Evolutionary conservation across 192 early-diverging fungal genomes (phyloP).

Genomic region (Entrophospora sp.): DNA sequence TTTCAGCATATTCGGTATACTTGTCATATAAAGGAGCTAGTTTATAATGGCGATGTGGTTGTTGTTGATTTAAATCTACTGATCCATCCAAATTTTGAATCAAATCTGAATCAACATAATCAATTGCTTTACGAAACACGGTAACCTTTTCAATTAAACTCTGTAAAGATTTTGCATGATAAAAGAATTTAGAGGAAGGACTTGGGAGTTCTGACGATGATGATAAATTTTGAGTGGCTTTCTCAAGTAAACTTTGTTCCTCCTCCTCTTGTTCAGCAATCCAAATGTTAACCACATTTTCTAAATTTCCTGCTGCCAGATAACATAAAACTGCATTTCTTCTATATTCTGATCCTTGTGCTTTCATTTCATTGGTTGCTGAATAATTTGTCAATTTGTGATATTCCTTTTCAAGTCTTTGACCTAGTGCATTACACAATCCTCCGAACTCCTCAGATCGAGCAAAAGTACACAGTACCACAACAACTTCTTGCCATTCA

Average conservation of each 20-base stretch:
- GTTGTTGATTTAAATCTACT: slow-evolving; percentile 29
- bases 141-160: slow-evolving; percentile 83
- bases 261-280: slow-evolving; percentile 50
- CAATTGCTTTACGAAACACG: slow-evolving; percentile 87
- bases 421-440: slow-evolving; percentile 56
- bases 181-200: slow-evolving; percentile 37
- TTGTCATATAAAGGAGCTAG: slow-evolving; percentile 71
- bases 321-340: slow-evolving; percentile 71
- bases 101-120: slow-evolving; percentile 75
- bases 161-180: slow-evolving; percentile 55
- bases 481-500: slow-evolving; percentile 88
- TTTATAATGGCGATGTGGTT: too few relatives aligned
- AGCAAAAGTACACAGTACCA: slow-evolving; percentile 88
- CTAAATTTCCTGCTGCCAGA: slow-evolving; percentile 69
- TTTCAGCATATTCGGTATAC: slow-evolving; percentile 80
- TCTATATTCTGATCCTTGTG: slow-evolving; percentile 24
- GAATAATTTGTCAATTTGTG: background rate
- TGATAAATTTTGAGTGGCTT: background rate
- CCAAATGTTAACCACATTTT: slow-evolving; percentile 82
- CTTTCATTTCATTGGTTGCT: slow-evolving; percentile 16
- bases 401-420: slow-evolving; percentile 45
- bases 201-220: background rate
- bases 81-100: slow-evolving; percentile 32
- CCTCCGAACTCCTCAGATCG: slow-evolving; percentile 69
- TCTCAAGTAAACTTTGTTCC: slow-evolving; percentile 19